Conservation (phyloP, 169 alveolate species). For the Plasmodium billcollinsi region DNA sequence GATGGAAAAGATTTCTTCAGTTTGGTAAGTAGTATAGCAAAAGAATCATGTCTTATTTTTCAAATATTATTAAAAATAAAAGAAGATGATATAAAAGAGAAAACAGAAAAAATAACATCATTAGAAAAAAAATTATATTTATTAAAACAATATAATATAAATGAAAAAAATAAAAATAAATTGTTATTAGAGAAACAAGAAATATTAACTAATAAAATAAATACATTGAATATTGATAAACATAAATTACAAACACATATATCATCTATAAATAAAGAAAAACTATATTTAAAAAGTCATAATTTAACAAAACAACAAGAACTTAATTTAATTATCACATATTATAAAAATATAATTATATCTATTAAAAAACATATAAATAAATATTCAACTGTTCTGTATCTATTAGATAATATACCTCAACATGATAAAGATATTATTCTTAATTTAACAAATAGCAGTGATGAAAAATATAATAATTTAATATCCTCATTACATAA, state of each 20-base stretch:
- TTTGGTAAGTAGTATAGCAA: constrained; percentile 15
- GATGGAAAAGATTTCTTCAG: not conserved
- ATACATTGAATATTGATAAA: not conserved
- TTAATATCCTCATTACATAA: constrained; percentile 8
- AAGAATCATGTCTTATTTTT: constrained; percentile 44
- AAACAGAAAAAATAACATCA: constrained; percentile 1
- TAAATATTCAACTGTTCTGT: constrained; percentile 28
- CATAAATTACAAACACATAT: constrained; percentile 22
- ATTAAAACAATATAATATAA: constrained; percentile 24
- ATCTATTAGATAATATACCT: constrained; percentile 17
- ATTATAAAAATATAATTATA: constrained; percentile 6
- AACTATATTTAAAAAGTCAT: constrained; percentile 17
- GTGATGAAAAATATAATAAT: not conserved
- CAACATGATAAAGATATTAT: constrained; percentile 6
- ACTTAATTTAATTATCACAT: constrained; percentile 8
- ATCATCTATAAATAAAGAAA: constrained; percentile 28
- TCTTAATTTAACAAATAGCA: constrained; percentile 1
- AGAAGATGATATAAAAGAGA: constrained; percentile 38
- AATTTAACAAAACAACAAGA: constrained; percentile 18
- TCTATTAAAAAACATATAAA: constrained; percentile 12
- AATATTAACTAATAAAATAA: constrained; percentile 3
- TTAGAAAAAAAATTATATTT: constrained; percentile 20
- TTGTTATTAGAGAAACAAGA: constrained; percentile 25
- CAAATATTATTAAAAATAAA: constrained; percentile 20
- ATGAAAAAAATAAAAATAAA: constrained; percentile 20